Evolutionary conservation across 192 early-diverging fungal species (phyloP).

Genomic region (Phlyctochytrium arcticum): DNA sequence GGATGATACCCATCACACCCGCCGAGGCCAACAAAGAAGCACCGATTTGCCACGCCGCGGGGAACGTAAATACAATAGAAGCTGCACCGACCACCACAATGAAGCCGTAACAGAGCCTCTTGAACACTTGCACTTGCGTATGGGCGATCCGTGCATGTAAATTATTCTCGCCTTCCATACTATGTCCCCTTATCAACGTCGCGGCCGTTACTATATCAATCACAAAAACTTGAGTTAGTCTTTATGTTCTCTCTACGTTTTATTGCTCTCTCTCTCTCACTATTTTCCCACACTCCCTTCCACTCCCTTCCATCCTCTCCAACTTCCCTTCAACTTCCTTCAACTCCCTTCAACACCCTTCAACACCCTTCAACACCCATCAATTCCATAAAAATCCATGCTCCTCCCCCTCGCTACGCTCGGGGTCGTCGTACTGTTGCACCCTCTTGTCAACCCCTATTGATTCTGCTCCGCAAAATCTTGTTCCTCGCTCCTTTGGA

Average conservation of each 20-base stretch:
- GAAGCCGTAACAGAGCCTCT: slow-evolving; percentile 19
- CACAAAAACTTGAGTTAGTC: not conserved
- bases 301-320: no score
- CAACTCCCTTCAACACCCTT: no score
- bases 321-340: no score
- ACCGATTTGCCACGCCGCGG: slow-evolving; percentile 28
- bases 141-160: slow-evolving; percentile 24
- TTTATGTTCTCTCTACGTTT: not conserved
- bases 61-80: slow-evolving; percentile 21
- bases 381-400: no score
- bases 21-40: slow-evolving; percentile 23
- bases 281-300: not conserved
- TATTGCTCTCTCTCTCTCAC: not conserved
- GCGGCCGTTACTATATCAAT: not conserved
- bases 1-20: slow-evolving; percentile 24
- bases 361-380: no score
- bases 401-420: no score
- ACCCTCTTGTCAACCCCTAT: no score
- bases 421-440: no score
- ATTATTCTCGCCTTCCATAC: slow-evolving; percentile 24
- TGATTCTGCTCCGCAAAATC: no score
- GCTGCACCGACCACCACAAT: slow-evolving; percentile 15
- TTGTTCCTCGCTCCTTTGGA: no score
- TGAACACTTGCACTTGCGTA: slow-evolving; percentile 27
- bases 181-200: slow-evolving; percentile 9